phyloP scores from a whole-genome alignment of 1,139 yeast genomes.

The Hemisphaericaspora subhashii region DNA sequence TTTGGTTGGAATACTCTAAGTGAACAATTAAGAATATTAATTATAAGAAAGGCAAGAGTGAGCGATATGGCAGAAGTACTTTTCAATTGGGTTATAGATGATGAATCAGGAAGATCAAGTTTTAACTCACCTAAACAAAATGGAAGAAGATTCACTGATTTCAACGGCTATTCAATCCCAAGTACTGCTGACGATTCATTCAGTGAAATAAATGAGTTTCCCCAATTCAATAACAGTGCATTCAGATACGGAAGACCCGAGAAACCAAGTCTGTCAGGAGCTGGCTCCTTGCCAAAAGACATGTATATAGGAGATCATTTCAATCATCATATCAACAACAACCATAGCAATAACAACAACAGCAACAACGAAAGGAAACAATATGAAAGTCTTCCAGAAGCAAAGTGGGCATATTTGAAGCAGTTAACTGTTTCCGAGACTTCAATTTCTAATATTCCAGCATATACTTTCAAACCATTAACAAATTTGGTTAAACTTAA shows the following conservation, averaged over 20 bases:
- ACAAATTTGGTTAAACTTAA: conserved; percentile 55
- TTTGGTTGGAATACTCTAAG: conserved; percentile 65
- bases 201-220: conserved; percentile 13
- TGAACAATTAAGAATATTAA: conserved; percentile 55
- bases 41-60: conserved; percentile 51
- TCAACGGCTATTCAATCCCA: conserved; percentile 12
- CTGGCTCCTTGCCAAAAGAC: conserved; percentile 30
- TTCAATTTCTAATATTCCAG: conserved; percentile 46
- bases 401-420: conserved; percentile 55
- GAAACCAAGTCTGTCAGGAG: conserved; percentile 19
- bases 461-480: conserved; percentile 49
- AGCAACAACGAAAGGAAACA: conserved; percentile 10
- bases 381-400: conserved; percentile 33
- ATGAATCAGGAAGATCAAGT: conserved; percentile 48
- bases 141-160: conserved; percentile 5
- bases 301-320: conserved; percentile 15
- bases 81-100: conserved; percentile 54
- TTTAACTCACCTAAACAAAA: conserved; percentile 29
- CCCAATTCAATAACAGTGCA: conserved; percentile 18
- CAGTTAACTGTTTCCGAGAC: conserved; percentile 61
- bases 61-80: conserved; percentile 51
- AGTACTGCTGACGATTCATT: conserved; percentile 13
- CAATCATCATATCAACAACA: too few relatives aligned
- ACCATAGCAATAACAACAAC: too few relatives aligned
- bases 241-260: conserved; percentile 27